Evolutionary conservation across 2,329 filamentous ascomycete species (phyloP), one percentile per base, ranked within the genome.

Genomic region (Calcarisporium arbuscula): DNA sequence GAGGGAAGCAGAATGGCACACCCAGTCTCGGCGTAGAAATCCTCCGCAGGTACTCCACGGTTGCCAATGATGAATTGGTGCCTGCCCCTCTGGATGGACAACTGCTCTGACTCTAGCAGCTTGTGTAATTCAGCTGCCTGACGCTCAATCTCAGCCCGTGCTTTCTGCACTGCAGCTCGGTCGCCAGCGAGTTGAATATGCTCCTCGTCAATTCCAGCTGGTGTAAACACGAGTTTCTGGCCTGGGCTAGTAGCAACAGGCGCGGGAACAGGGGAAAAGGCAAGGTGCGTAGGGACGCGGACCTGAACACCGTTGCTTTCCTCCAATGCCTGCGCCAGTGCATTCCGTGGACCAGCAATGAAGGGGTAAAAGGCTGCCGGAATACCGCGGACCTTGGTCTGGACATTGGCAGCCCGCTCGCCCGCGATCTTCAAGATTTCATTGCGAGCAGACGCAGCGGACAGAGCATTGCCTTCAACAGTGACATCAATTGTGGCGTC

Each of bases 21-120:
- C 43, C 90, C 90, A 38, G 92, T 96, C 52, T 95, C 79, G 29
- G 80, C 74, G 45, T 95, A 79, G 67, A 98, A 95, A 29, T 95
- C 79, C 38, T 95, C 79, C 21, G 86, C 70, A 14, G 85, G 80
- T 42, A 85, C 74, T 41, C 85, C 88, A 42, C 81, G 76, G 42
- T 90, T 80, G 33, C 90, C 90, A 43, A 95, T 80, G 53, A 98
- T 92, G 67, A 95, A 96, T 57, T 94, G 89, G 57, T 96, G 92
- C 33, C 87, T 80, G 31, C 86, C 87, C 42, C 82, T 82, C 58
- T 90, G 84, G 48, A 96, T 86, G 6, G 82, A 76, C 27, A 88
- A 68, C 58, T 94, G 82, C 48, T 92, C 79, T 31, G 92, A 68
- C 27, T 82, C 77, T 32, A 96, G 68, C 54, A 85, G 78, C 39